These are phyloP conservation scores for Aspergillus aculeatus DNA, from an alignment of 2,329 filamentous ascomycete species.

Conservation along the genomic window DNA sequence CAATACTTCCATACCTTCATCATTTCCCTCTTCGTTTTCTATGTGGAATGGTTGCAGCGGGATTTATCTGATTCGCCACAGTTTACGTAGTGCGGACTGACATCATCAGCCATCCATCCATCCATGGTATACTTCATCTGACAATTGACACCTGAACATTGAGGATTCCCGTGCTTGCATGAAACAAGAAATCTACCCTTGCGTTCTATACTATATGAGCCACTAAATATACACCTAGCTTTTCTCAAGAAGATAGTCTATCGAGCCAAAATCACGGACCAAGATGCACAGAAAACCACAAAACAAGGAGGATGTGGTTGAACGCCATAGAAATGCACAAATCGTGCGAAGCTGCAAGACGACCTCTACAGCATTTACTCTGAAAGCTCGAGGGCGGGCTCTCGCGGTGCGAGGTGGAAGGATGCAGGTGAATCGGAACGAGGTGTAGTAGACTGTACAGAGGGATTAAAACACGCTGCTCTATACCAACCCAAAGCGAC, in stretches of 20 bases:
- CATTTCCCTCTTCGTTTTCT: background rate
- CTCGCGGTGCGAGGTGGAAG: background rate
- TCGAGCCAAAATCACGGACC: background rate
- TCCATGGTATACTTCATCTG: background rate
- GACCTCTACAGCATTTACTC: background rate
- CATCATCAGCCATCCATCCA: background rate
- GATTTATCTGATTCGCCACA: slow-evolving; percentile 2
- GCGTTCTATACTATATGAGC: background rate
- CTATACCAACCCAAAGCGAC: slow-evolving; percentile 46
- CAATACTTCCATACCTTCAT: background rate
- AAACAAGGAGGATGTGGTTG: background rate
- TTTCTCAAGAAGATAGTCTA: background rate
- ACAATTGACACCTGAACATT: background rate
- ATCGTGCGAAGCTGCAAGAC: background rate
- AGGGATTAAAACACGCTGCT: background rate
- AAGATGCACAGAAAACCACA: background rate
- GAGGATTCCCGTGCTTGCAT: background rate
- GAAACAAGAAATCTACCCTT: background rate
- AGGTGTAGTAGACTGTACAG: background rate
- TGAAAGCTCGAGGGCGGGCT: too few relatives aligned
- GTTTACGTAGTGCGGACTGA: background rate
- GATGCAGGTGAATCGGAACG: background rate
- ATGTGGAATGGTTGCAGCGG: background rate
- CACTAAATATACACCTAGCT: background rate
- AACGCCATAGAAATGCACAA: background rate